Evolutionary conservation across 306 rosid genomes (phyloP), one percentile per base, ranked within the genome.

Genomic region (Trifolium subterraneum): DNA sequence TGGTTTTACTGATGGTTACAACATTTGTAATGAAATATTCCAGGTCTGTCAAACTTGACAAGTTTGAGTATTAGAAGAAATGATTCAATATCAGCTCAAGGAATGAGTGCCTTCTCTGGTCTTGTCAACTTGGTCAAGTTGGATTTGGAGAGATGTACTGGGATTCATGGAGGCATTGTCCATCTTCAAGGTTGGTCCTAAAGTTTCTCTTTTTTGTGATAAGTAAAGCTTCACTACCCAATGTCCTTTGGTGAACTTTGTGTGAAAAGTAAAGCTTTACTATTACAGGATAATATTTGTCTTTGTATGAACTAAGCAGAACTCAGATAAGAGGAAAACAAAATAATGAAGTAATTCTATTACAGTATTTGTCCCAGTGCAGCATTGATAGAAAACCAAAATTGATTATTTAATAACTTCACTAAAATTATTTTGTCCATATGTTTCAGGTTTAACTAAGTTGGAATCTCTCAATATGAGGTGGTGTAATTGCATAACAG

Each of bases 141-240:
- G 95, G 98, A 94, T 83, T 71, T 91, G 80, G 97, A 91, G 88
- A 92, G 90, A 87, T 94, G 97, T 76, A 95, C 97, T 72, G 84
- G 83, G 78, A 87, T 94, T 79, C 97, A 90, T 82, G 96, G 93
- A 36, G 97, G 98, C 29, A 94, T 91, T 68, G 75, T 87, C 82
- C 86, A 90, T 86, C 87, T 94, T 55, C 87, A 86, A 86, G 97
- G 98, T 91, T 54, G 65, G 72, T 79, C 77, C 61, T 38, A 72
- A 66, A 67, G 42, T 80, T 54, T 51, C 68, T 64, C 69, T 58
- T 56, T 56, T 54, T 64, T 20, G 60, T 73, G 62, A 61, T 38
- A 50, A 54, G 20, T 67, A 10, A 29, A 58, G 42, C 4, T 59
- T 48, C n/a, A 67, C 23, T 38, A 41, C 29, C 13, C 69, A 16